These are phyloP conservation scores for Lactuca sativa DNA, from an alignment of 129 eudicot species.

Conservation along the genomic window DNA sequence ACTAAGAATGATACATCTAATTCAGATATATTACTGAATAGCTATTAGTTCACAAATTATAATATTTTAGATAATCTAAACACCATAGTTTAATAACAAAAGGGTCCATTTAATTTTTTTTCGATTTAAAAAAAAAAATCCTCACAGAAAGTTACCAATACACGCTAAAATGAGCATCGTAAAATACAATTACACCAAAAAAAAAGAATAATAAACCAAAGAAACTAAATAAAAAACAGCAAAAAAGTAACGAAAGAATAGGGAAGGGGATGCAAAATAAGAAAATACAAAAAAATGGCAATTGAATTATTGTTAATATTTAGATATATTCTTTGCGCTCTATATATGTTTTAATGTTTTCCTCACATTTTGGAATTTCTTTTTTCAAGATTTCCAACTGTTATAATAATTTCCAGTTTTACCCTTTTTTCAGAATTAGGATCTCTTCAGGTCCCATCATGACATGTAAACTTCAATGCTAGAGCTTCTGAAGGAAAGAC, in stretches of 20 bases:
- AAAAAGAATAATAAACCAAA: neutral
- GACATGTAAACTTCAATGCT: constrained; percentile 63
- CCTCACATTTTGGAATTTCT: constrained; percentile 9
- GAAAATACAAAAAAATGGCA: constrained; percentile 20
- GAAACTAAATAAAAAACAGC: neutral
- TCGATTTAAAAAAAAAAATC: neutral
- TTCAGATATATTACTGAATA: too few species aligned
- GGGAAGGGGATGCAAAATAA: neutral
- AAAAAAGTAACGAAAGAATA: constrained; percentile 3
- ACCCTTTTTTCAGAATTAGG: constrained; percentile 24
- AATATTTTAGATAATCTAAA: too few species aligned
- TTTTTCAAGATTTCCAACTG: neutral
- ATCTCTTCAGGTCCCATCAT: constrained; percentile 16
- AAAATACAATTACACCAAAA: neutral
- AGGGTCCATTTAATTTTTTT: too few species aligned
- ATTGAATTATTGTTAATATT: constrained; percentile 21
- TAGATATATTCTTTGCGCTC: constrained; percentile 10
- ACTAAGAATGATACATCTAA: too few species aligned
- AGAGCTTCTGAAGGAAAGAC: constrained; percentile 56
- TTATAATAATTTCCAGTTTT: constrained; percentile 15
- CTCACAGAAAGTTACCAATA: neutral
- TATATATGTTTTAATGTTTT: constrained; percentile 1
- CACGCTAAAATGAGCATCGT: too few species aligned
- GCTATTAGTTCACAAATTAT: too few species aligned
- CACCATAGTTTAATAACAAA: too few species aligned